These are phyloP conservation scores for Alternaria triticimaculans DNA, from an alignment of 2,329 filamentous ascomycete species.

Conservation along the genomic window DNA sequence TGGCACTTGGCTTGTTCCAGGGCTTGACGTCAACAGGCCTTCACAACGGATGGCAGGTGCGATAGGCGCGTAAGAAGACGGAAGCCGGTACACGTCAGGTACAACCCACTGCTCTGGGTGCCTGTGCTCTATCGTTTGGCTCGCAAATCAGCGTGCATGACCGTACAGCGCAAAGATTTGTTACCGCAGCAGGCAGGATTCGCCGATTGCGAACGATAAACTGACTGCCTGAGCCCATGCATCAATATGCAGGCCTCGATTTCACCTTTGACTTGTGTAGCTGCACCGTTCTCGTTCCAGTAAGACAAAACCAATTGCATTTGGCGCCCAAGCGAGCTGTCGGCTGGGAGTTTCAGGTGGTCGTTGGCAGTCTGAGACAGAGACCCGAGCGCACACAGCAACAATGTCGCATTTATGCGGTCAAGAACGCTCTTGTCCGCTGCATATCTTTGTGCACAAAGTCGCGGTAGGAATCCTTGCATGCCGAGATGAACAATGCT, in stretches of 20 bases:
- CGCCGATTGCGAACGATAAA: not conserved
- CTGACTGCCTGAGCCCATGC: not conserved
- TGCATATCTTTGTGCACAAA: conserved; percentile 8
- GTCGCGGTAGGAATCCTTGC: not conserved
- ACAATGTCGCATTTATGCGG: not conserved
- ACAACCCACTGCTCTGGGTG: conserved; percentile 4
- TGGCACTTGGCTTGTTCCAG: not conserved
- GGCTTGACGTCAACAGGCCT: conserved; percentile 7
- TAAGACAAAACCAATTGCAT: not conserved
- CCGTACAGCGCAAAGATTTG: not conserved
- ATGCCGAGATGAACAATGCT: not conserved
- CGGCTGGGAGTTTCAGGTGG: not conserved
- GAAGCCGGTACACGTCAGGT: conserved; percentile 9
- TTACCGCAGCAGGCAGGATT: conserved; percentile 1
- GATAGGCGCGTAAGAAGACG: conserved; percentile 1
- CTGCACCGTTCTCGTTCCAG: not conserved
- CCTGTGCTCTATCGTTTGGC: not conserved
- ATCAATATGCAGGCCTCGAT: conserved; percentile 6
- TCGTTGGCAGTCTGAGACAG: not conserved
- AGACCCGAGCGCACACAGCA: not conserved
- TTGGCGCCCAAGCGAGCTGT: not conserved
- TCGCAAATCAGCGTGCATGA: not conserved
- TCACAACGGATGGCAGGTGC: not conserved
- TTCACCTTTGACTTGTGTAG: not conserved
- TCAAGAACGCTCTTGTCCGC: not conserved